phyloP scores from a whole-genome alignment of 2,329 filamentous ascomycete species.

The Phyllosticta capitalensis region DNA sequence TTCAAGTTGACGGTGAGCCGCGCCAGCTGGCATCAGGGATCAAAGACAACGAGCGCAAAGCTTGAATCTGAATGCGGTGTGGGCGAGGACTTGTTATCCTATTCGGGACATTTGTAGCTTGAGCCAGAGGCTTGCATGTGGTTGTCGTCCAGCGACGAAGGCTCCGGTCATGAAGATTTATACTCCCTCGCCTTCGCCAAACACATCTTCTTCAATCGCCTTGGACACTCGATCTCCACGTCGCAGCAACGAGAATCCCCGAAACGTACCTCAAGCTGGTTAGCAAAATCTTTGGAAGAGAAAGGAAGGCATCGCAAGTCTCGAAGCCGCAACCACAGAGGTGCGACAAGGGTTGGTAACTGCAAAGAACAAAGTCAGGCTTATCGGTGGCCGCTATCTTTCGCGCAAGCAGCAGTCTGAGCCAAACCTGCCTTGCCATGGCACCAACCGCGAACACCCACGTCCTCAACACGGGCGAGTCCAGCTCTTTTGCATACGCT shows the following conservation, averaged over 20 bases:
- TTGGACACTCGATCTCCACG: no score
- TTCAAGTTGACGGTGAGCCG: no score
- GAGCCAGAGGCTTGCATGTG: not conserved
- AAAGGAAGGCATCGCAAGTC: no score
- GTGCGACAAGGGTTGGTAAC: not conserved
- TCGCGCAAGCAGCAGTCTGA: not conserved
- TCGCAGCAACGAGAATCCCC: no score
- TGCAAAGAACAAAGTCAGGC: not conserved
- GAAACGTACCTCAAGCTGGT: no score
- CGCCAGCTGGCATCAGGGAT: not conserved
- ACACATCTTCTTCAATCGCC: no score
- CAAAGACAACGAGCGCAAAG: not conserved
- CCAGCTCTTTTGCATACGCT: no score
- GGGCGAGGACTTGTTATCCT: not conserved
- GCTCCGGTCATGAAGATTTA: no score
- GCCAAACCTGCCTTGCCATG: not conserved
- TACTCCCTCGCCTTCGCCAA: not conserved
- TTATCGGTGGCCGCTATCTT: not conserved
- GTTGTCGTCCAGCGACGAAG: not conserved
- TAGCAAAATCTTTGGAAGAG: no score
- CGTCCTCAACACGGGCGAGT: not conserved
- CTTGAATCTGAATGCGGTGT: not conserved
- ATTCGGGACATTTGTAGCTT: not conserved
- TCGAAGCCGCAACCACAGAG: no score
- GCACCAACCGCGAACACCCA: no score